These are phyloP conservation scores for Suillus sp. DNA, from an alignment of 768 basidiomycete genomes.

Conservation along the genomic window DNA sequence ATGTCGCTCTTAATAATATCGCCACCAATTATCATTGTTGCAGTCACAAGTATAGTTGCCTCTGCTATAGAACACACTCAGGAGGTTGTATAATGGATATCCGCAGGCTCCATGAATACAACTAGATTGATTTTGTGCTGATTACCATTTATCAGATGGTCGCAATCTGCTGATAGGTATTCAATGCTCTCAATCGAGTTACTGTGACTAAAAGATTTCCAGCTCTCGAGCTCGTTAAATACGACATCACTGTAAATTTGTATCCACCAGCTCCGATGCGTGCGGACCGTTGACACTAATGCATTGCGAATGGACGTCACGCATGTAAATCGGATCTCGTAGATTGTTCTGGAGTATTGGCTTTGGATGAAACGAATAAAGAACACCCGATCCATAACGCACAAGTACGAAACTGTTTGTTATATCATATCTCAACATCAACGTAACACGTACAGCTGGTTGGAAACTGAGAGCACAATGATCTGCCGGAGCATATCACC, in stretches of 20 bases:
- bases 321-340: background rate
- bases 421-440: background rate
- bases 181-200: background rate
- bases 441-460: slow-evolving; percentile 1
- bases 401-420: background rate
- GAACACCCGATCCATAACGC: background rate
- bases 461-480: background rate
- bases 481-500: slow-evolving; percentile 26
- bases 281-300: background rate
- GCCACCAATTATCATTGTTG: too few species aligned
- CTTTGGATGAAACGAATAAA: background rate
- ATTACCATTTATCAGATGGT: slow-evolving; percentile 20
- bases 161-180: slow-evolving; percentile 15
- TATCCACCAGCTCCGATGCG: slow-evolving; percentile 35
- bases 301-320: background rate
- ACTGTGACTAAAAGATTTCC: background rate
- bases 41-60: slow-evolving; percentile 29
- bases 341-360: background rate
- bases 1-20: slow-evolving; percentile 34
- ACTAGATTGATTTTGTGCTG: background rate
- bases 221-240: slow-evolving; percentile 25
- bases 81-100: slow-evolving; percentile 17
- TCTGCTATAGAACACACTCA: slow-evolving; percentile 17
- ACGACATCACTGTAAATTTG: slow-evolving; percentile 35
- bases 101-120: background rate